Base-by-base conservation (phyloP, 2,329 filamentous ascomycete genomes). In the Fusarium chuoi region DNA sequence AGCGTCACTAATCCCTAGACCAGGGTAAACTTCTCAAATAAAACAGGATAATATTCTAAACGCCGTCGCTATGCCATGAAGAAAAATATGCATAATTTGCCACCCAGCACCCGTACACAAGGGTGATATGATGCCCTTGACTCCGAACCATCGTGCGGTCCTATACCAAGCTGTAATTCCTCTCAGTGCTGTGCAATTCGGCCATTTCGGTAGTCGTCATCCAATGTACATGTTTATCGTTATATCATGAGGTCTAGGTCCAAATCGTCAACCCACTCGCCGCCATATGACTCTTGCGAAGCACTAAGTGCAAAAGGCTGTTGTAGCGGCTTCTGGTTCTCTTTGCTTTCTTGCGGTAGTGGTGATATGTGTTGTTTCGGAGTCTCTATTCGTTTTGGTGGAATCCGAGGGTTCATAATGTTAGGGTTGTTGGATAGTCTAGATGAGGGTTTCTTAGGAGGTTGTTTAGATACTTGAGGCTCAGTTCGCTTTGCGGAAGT, bases 271-370 rank as follows among this genome's bases (percentile, higher is more conserved):
- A 83, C 71, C 82, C 82, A 84, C 17, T 77, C 81, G 6, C 82
- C 82, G 11, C 82, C 82, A 24, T 83, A 84, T 3, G 82, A 78
- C 74, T 84, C 82, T 62, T 83, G 82, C 15, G 82, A 84, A 17
- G 75, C 78, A 41, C 65, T 76, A n/a, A 63, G 66, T 24, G 44
- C 63, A 35, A 64, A 64, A 24, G 48, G 28, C 35, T 62, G 44
- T 13, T 57, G 58, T 18, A 69, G 75, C 3, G 62, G 57, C 1
- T 65, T 46, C 33, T 78, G 80, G 36, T 82, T 79, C 33, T 82
- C 79, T 35, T 78, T 74, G 9, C 45, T 60, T 36, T 54, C 51
- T 42, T 56, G 65, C 36, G 12, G 26, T 42, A 7, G 42, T 26
- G 35, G 46, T 24, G 28, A 41, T 38, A 33, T 38, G 10, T 36